Evolutionary conservation across 352 stramenopile species (phyloP).

Genomic region (Globisporangium polare): DNA sequence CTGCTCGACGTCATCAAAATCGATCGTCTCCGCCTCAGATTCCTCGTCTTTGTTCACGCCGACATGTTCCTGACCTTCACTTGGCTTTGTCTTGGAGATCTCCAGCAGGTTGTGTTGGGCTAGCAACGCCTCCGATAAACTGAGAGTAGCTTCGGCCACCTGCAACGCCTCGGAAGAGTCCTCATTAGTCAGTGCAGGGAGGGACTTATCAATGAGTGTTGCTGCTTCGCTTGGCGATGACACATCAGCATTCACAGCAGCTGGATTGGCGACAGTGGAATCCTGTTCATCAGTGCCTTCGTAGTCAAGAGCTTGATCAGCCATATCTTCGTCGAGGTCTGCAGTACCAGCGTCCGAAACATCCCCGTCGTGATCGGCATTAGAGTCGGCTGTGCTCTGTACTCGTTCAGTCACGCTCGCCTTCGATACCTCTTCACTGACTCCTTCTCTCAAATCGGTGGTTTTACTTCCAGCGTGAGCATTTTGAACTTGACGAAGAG

Average conservation of each 20-base stretch:
- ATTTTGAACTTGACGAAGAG: not conserved
- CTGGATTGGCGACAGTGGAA: not conserved
- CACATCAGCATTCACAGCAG: not conserved
- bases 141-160: not conserved
- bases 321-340: conserved; percentile 27
- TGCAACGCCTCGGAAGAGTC: not conserved
- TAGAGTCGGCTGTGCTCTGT: conserved; percentile 1
- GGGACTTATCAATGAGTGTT: not conserved
- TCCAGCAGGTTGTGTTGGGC: not conserved
- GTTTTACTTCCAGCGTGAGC: not conserved
- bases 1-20: conserved; percentile 11
- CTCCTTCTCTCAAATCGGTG: not conserved
- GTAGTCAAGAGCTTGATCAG: conserved; percentile 27
- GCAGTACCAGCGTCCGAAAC: conserved; percentile 35
- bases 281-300: not conserved
- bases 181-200: not conserved
- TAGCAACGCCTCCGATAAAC: conserved; percentile 3
- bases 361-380: conserved; percentile 22
- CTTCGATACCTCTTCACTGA: not conserved
- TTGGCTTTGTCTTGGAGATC: not conserved
- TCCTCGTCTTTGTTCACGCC: not conserved
- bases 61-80: not conserved
- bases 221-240: not conserved
- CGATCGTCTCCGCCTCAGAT: conserved; percentile 14
- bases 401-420: not conserved